These are phyloP conservation scores for Eimeria praecox DNA, from an alignment of 169 alveolate species.

Conservation along the genomic window DNA sequence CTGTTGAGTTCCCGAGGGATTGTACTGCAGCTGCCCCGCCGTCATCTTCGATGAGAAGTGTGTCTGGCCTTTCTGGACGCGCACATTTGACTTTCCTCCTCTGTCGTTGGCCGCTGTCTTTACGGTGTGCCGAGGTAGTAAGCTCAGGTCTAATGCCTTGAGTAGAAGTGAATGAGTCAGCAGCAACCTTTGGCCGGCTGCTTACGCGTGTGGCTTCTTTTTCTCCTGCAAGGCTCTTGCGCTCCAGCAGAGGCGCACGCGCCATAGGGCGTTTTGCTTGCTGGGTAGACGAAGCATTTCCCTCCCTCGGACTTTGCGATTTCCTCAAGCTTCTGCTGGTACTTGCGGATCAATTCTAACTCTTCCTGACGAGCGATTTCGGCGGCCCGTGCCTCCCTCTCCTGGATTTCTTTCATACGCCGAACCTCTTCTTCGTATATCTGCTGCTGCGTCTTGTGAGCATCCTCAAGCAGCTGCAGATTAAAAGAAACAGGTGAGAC, in stretches of 20 bases:
- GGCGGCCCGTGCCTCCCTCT: constrained; percentile 80
- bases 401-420: constrained; percentile 76
- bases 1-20: neutral
- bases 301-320: constrained; percentile 85
- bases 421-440: constrained; percentile 81
- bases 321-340: constrained; percentile 79
- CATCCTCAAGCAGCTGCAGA: constrained; percentile 83
- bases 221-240: constrained; percentile 89
- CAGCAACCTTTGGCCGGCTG: constrained; percentile 71
- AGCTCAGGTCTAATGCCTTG: neutral
- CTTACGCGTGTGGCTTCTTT: constrained; percentile 52
- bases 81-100: neutral
- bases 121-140: neutral
- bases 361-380: constrained; percentile 80
- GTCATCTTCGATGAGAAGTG: neutral
- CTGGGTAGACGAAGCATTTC: constrained; percentile 91
- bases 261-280: constrained; percentile 90
- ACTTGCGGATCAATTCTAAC: constrained; percentile 73
- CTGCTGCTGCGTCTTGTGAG: constrained; percentile 83
- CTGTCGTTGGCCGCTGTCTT: neutral
- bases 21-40: neutral
- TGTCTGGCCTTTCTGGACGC: neutral
- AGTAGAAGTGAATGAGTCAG: neutral
- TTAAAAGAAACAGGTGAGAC: neutral
- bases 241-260: constrained; percentile 94